These are phyloP conservation scores for Ophiocordyceps camponoti-floridani DNA, from an alignment of 2,329 filamentous ascomycete genomes.

Conservation along the genomic window DNA sequence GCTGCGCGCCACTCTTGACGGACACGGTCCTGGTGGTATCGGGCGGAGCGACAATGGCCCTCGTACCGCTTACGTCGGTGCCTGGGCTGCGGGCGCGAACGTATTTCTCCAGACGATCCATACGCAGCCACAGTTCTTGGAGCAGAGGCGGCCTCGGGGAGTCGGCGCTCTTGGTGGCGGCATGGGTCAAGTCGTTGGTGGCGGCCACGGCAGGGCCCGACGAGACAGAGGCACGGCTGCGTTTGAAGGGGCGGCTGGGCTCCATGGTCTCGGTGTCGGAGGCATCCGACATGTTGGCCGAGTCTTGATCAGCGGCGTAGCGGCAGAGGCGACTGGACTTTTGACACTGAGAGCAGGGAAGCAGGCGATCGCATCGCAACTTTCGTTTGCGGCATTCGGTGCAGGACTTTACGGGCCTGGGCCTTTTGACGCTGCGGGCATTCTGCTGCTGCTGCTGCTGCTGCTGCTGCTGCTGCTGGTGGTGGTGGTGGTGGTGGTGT, in stretches of 20 bases:
- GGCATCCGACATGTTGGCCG: constrained; percentile 27
- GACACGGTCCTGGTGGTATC: constrained; percentile 30
- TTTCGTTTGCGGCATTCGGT: constrained; percentile 40
- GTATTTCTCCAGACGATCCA: constrained; percentile 36
- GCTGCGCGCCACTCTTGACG: constrained; percentile 25
- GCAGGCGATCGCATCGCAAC: constrained; percentile 35
- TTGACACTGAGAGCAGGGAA: constrained; percentile 38
- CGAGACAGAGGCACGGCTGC: constrained; percentile 14
- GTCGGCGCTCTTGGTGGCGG: constrained; percentile 15
- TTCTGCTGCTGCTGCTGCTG: constrained; percentile 10
- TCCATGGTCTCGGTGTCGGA: constrained; percentile 22
- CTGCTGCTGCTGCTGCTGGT: constrained; percentile 6
- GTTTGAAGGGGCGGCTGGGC: constrained; percentile 18
- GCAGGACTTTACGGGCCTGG: constrained; percentile 36
- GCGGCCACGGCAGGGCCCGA: constrained; percentile 6
- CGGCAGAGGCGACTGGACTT: constrained; percentile 35
- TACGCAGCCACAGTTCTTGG: constrained; percentile 28
- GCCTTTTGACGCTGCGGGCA: constrained; percentile 30
- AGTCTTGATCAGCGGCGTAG: constrained; percentile 31
- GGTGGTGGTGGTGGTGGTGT: constrained; percentile 10
- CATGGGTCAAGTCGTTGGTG: constrained; percentile 8
- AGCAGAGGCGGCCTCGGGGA: constrained; percentile 15
- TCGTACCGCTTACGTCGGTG: constrained; percentile 15
- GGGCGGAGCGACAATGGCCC: constrained; percentile 18
- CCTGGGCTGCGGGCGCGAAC: constrained; percentile 23